Evolutionary conservation across 352 stramenopile genomes (phyloP).

Genomic region (Pythium phragmitis): DNA sequence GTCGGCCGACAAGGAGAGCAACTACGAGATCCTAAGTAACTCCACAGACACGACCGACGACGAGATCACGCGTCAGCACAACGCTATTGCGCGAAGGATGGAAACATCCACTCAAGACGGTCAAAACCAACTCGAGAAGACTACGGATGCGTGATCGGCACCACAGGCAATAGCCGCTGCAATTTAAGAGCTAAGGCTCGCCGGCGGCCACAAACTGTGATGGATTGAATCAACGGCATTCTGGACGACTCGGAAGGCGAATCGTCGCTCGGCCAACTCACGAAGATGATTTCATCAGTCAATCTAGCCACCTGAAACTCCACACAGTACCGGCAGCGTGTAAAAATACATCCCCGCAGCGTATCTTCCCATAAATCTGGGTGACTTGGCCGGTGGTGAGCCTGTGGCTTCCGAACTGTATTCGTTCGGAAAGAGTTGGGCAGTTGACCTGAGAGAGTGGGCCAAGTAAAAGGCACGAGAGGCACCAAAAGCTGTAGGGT

Average conservation of each 20-base stretch:
- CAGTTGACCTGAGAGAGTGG: slow-evolving; percentile 31
- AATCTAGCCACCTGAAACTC: not conserved
- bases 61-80: slow-evolving; percentile 79
- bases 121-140: slow-evolving; percentile 69
- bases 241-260: slow-evolving; percentile 5
- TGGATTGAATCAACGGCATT: not conserved
- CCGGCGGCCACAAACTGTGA: not conserved
- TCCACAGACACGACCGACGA: slow-evolving; percentile 61
- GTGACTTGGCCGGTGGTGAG: not conserved
- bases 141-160: slow-evolving; percentile 54
- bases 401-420: not conserved
- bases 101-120: slow-evolving; percentile 59
- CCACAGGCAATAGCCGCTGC: slow-evolving; percentile 1
- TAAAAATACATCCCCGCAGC: not conserved
- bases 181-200: slow-evolving; percentile 3
- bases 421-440: slow-evolving; percentile 22
- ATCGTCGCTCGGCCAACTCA: not conserved
- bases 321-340: not conserved
- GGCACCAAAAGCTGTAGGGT: too few relatives aligned
- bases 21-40: slow-evolving; percentile 68
- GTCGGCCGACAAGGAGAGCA: slow-evolving; percentile 37
- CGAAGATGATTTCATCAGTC: not conserved
- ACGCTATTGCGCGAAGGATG: slow-evolving; percentile 69
- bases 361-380: not conserved
- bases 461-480: slow-evolving; percentile 65